phyloP scores from a whole-genome alignment of 768 basidiomycete genomes.

The Mycena vitilis region DNA sequence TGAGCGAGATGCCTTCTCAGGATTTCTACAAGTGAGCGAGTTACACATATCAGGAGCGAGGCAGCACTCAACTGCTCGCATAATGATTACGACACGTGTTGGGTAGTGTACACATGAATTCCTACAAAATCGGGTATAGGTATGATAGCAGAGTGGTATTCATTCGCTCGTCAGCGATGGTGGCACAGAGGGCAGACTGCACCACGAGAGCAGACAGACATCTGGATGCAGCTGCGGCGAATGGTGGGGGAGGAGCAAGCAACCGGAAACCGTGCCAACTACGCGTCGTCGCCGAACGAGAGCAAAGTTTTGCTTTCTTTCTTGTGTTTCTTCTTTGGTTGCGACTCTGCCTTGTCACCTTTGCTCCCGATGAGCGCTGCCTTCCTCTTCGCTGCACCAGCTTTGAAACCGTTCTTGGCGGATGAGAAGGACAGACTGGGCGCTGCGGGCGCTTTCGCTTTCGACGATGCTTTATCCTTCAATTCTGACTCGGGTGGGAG shows the following conservation, averaged over 20 bases:
- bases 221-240: background rate
- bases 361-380: constrained; percentile 49
- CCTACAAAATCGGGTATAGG: constrained; percentile 8
- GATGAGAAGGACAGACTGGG: constrained; percentile 60
- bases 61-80: background rate
- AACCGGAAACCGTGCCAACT: constrained; percentile 7
- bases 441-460: constrained; percentile 37
- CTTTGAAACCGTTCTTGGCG: constrained; percentile 44
- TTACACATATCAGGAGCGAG: no score
- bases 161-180: constrained; percentile 9
- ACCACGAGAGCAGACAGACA: background rate
- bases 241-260: background rate
- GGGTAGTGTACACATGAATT: background rate
- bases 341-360: constrained; percentile 33
- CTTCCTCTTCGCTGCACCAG: constrained; percentile 54
- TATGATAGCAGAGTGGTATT: background rate
- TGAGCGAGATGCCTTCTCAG: no score
- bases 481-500: constrained; percentile 38
- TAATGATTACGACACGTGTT: background rate
- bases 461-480: constrained; percentile 36
- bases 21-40: no score
- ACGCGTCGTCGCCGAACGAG: constrained; percentile 72
- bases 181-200: background rate
- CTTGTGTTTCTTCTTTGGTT: constrained; percentile 68
- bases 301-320: constrained; percentile 60